Evolutionary conservation across 129 eudicot genomes (phyloP).

Genomic region (Flaveria brownii): DNA sequence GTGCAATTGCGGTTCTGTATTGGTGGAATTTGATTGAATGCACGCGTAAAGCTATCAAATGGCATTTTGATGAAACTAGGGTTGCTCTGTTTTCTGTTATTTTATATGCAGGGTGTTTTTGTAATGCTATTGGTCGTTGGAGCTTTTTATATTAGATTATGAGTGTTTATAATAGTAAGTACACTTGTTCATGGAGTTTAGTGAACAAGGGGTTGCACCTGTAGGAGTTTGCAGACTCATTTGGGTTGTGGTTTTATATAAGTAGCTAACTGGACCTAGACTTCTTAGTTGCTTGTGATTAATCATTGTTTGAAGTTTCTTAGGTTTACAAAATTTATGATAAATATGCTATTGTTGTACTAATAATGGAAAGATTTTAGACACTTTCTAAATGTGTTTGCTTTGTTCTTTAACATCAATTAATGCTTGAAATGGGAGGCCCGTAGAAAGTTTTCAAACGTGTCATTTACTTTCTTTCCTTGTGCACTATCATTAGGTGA

Average conservation of each 20-base stretch:
- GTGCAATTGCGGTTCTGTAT: constrained; percentile 17
- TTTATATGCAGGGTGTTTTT: constrained; percentile 15
- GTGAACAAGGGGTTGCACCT: constrained; percentile 20
- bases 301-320: background rate
- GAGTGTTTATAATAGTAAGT: constrained; percentile 20
- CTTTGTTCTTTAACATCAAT: constrained; percentile 13
- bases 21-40: constrained; percentile 42
- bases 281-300: background rate
- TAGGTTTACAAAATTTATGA: constrained; percentile 3
- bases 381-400: constrained; percentile 17
- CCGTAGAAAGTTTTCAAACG: background rate
- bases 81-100: constrained; percentile 29
- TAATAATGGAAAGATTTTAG: constrained; percentile 11
- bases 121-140: constrained; percentile 9
- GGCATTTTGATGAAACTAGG: constrained; percentile 16
- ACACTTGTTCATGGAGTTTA: constrained; percentile 13
- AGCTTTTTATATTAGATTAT: constrained; percentile 18
- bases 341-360: constrained; percentile 3
- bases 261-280: constrained; percentile 11
- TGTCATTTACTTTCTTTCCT: constrained; percentile 20
- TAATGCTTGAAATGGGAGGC: constrained; percentile 24
- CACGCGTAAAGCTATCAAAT: constrained; percentile 24
- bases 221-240: constrained; percentile 18
- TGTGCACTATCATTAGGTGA: background rate
- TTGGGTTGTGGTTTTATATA: background rate